These are phyloP conservation scores for Boletellus deceptivus DNA, from an alignment of 1,284 basidiomycete genomes.

Conservation along the genomic window DNA sequence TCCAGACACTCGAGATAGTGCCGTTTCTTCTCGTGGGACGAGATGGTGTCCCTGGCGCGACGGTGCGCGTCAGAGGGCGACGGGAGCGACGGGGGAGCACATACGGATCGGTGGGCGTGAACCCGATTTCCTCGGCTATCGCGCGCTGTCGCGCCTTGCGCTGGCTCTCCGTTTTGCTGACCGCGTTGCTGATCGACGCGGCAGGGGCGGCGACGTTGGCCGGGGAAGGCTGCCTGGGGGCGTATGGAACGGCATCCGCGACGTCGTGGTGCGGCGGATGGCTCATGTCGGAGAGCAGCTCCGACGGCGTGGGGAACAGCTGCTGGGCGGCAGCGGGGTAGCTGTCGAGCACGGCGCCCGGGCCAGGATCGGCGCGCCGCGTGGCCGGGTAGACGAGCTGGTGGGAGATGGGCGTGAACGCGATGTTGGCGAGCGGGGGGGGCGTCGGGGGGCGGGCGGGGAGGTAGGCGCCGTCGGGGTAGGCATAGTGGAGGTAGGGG, in stretches of 20 bases:
- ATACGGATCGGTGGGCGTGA: constrained; percentile 57
- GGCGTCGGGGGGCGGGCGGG: background rate
- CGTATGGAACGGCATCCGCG: constrained; percentile 3
- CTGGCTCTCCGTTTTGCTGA: constrained; percentile 41
- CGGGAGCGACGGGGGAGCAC: constrained; percentile 21
- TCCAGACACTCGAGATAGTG: constrained; percentile 70
- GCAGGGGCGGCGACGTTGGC: background rate
- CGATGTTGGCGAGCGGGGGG: background rate
- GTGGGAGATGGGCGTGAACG: background rate
- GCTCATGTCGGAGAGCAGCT: constrained; percentile 51
- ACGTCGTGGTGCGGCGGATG: constrained; percentile 12
- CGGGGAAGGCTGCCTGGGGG: constrained; percentile 16
- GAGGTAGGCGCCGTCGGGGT: constrained; percentile 11
- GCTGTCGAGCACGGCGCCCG: constrained; percentile 15
- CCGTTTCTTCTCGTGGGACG: constrained; percentile 73
- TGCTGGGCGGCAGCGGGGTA: constrained; percentile 31
- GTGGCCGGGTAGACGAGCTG: too few species aligned
- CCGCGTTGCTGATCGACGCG: background rate
- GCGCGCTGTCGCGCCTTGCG: constrained; percentile 54
- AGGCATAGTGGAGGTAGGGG: too few species aligned
- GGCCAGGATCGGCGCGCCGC: too few species aligned
- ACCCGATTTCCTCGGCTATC: constrained; percentile 54
- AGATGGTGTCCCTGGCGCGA: constrained; percentile 56
- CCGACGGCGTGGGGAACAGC: constrained; percentile 63
- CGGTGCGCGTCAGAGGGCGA: background rate